Evolutionary conservation across 2,329 filamentous ascomycete genomes (phyloP).

Genomic region (Exophiala sp.): DNA sequence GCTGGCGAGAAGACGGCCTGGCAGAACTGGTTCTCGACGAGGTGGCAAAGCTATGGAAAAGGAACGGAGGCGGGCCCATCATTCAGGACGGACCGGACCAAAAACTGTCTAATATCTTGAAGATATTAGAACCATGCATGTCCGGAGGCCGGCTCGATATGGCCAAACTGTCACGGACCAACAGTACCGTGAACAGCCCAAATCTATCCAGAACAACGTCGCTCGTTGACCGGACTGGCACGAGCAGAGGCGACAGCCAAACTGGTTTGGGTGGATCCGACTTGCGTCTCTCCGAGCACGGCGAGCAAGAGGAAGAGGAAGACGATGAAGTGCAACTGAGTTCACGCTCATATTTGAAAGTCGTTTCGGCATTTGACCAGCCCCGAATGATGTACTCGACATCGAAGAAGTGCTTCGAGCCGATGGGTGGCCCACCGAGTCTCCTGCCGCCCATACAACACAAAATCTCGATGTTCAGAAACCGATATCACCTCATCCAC

Average conservation of each 20-base stretch:
- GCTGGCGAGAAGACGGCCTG: constrained; percentile 91
- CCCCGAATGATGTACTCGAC: constrained; percentile 51
- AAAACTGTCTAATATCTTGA: constrained; percentile 71
- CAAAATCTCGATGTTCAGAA: constrained; percentile 80
- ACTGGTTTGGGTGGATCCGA: constrained; percentile 56
- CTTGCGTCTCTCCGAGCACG: constrained; percentile 42
- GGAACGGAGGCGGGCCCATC: constrained; percentile 78
- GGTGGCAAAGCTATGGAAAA: constrained; percentile 86
- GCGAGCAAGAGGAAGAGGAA: constrained; percentile 51
- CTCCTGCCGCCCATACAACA: constrained; percentile 70
- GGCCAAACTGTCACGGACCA: constrained; percentile 47
- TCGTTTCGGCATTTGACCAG: constrained; percentile 78
- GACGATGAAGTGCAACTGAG: constrained; percentile 60
- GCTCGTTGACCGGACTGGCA: constrained; percentile 31
- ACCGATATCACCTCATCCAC: constrained; percentile 86
- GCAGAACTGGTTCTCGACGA: constrained; percentile 91
- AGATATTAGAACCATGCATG: constrained; percentile 81
- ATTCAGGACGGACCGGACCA: constrained; percentile 73
- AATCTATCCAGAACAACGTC: constrained; percentile 56
- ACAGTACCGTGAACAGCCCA: constrained; percentile 40
- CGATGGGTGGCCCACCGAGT: constrained; percentile 59
- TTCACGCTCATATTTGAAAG: constrained; percentile 73
- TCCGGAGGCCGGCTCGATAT: constrained; percentile 58
- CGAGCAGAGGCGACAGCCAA: constrained; percentile 55
- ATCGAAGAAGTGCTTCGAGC: constrained; percentile 83